Percentiles rank a stretch among this genome's conserved stretches.
These are phyloP conservation scores for Eruca vesicaria DNA, from an alignment of 441 rosid genomes.

Conservation along the genomic window DNA sequence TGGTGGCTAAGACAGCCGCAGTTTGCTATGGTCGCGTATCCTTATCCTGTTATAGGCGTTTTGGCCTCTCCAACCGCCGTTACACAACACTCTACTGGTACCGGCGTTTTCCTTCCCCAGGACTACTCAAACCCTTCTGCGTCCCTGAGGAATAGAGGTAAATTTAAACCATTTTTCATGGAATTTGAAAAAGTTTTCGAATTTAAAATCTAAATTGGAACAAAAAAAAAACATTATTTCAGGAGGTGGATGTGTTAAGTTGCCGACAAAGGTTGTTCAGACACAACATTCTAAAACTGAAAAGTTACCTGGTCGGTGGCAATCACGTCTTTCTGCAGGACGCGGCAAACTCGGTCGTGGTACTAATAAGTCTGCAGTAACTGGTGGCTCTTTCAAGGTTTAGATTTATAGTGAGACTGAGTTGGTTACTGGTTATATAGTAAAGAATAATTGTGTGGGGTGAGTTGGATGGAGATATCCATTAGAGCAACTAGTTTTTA, in stretches of 20 bases:
- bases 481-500: no score
- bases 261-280: slow-evolving; percentile 54
- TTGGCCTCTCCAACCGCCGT: slow-evolving; percentile 46
- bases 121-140: slow-evolving; percentile 43
- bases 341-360: slow-evolving; percentile 31
- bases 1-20: slow-evolving; percentile 37
- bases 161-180: not conserved
- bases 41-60: slow-evolving; percentile 14
- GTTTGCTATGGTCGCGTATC: not conserved
- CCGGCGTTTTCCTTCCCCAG: slow-evolving; percentile 91
- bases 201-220: no score
- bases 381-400: slow-evolving; percentile 13
- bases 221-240: not conserved
- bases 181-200: not conserved
- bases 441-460: slow-evolving; percentile 18
- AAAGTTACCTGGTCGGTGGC: slow-evolving; percentile 24
- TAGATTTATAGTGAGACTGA: slow-evolving; percentile 8
- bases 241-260: slow-evolving; percentile 45
- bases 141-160: slow-evolving; percentile 58
- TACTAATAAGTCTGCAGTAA: slow-evolving; percentile 26
- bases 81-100: slow-evolving; percentile 60
- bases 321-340: slow-evolving; percentile 30
- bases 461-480: not conserved
- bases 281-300: slow-evolving; percentile 47
- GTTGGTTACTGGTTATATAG: slow-evolving; percentile 21